Evolutionary conservation across 2,329 filamentous ascomycete genomes (phyloP).

Genomic region (Ophiostoma montium): DNA sequence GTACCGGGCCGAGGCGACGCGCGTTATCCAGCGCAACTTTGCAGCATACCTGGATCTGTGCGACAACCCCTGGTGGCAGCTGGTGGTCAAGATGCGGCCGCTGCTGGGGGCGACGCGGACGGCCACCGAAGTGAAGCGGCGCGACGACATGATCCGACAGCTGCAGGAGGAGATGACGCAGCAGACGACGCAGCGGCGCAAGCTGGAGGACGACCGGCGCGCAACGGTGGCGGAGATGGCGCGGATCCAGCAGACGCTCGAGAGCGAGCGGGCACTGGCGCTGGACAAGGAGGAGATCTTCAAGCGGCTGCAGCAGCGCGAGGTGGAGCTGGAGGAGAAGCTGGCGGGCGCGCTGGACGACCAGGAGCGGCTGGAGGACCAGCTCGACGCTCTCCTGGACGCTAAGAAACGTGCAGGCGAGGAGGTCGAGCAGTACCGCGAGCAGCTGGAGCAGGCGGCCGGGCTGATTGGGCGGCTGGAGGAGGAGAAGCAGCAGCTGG

Average conservation of each 20-base stretch:
- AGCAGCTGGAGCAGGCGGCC: constrained; percentile 83
- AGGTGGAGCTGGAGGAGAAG: constrained; percentile 85
- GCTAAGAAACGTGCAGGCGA: constrained; percentile 83
- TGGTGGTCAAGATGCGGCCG: constrained; percentile 90
- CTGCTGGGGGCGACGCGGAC: constrained; percentile 84
- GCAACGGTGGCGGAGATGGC: constrained; percentile 78
- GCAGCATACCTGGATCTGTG: constrained; percentile 81
- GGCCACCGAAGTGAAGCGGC: constrained; percentile 83
- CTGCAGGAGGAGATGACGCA: constrained; percentile 71
- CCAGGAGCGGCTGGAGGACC: constrained; percentile 84
- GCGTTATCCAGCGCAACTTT: constrained; percentile 91
- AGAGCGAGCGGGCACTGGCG: constrained; percentile 89
- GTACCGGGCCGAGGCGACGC: constrained; percentile 85
- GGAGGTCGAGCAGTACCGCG: constrained; percentile 63
- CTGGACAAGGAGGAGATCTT: constrained; percentile 99
- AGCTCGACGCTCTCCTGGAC: constrained; percentile 75
- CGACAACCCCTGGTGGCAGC: constrained; percentile 92
- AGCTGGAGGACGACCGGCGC: constrained; percentile 79
- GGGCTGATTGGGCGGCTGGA: constrained; percentile 76
- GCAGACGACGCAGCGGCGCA: constrained; percentile 60
- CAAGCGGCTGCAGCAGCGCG: constrained; percentile 83
- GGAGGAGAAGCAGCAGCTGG: constrained; percentile 66
- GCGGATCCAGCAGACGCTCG: constrained; percentile 81
- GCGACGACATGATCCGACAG: constrained; percentile 83
- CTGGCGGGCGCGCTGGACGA: constrained; percentile 84